Evolutionary conservation across 129 eudicot species (phyloP), one percentile per base, ranked within the genome.

Genomic region (Cynara cardunculus): DNA sequence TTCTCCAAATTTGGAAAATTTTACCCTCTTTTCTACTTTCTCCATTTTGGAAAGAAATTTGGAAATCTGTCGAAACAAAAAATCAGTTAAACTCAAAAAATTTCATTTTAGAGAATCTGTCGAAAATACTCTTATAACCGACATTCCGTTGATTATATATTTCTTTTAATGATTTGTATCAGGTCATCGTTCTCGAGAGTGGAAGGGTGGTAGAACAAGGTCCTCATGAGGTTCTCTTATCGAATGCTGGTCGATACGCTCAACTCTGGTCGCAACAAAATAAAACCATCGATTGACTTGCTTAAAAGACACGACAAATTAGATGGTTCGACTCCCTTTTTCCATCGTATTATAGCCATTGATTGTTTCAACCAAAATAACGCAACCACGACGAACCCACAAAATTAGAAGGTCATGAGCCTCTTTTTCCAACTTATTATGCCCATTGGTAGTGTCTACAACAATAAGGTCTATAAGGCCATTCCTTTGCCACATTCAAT

Each of bases 151-250:
- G 31, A 61, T 67, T 16, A 19, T 19, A 31, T 18, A 25, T 22
- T 49, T 39, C 26, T 28, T 46, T 64, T 72, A 59, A 13, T 75
- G n/a, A 19, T 79, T 81, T 46, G 8, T 28, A 31, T 37, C 89
- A 95, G 99, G 92, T 95, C 66, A 85, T 95, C 34, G 99, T 95
- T 34, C 82, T 95, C 81, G 99, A 95, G 84, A 81, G 80, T 32
- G 99, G 99, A 22, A 89, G 82, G 86, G 97, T 95, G 25, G 99
- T 95, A 73, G 99, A 95, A 84, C 97, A 95, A 75, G 99, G 99
- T n/a, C 92, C 93, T 18, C 99, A 95, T 74, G 99, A 95, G 4
- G 86, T 78, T 76, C 89, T 95, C 10, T 69, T 95, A 82, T 77
- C 93, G 1, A 92, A 88, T 61, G 79, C 89, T 5, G 97, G 97